A percentile compares a stretch with the other conserved stretches of the same genome.
phyloP scores from a whole-genome alignment of 2,329 filamentous ascomycete genomes.

The Aspergillus sclerotialis region DNA sequence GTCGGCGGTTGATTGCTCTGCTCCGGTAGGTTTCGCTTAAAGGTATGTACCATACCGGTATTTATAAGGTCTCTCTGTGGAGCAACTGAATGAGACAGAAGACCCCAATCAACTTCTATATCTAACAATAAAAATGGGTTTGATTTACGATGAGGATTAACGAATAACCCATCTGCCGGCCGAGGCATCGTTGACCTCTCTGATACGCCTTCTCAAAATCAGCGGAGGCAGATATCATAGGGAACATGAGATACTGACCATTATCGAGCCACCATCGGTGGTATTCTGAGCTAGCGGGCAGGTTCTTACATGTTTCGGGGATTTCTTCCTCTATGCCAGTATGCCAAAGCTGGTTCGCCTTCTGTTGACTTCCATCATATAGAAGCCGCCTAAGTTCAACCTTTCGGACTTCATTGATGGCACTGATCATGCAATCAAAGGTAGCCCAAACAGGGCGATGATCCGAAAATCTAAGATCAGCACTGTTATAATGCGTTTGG shows the following conservation, averaged over 20 bases:
- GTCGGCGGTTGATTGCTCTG: too few species aligned
- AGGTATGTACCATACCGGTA: too few species aligned
- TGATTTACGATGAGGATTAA: slow-evolving; percentile 66
- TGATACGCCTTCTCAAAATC: slow-evolving; percentile 50
- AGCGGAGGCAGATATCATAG: slow-evolving; percentile 5
- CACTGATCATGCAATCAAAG: slow-evolving; percentile 76
- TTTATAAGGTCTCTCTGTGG: too few species aligned
- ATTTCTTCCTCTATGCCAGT: slow-evolving; percentile 45
- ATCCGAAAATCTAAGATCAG: slow-evolving; percentile 82
- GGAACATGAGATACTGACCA: slow-evolving; percentile 31
- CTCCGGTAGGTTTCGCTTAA: too few species aligned
- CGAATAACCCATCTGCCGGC: slow-evolving; percentile 54
- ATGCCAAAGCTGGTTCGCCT: slow-evolving; percentile 20
- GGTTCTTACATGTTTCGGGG: slow-evolving; percentile 76
- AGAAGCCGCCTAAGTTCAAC: slow-evolving; percentile 66
- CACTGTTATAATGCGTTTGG: slow-evolving; percentile 75
- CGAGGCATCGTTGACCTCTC: slow-evolving; percentile 66
- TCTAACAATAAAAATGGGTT: slow-evolving; percentile 77
- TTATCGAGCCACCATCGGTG: slow-evolving; percentile 61
- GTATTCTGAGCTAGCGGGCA: slow-evolving; percentile 58
- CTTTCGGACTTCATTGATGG: slow-evolving; percentile 68
- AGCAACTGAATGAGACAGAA: slow-evolving; percentile 9
- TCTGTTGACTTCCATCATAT: slow-evolving; percentile 61
- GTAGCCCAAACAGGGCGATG: slow-evolving; percentile 91
- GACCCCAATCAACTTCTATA: slow-evolving; percentile 83